Evolutionary conservation across 2,329 filamentous ascomycete species (phyloP).

Genomic region (Ophiobolus disseminans): DNA sequence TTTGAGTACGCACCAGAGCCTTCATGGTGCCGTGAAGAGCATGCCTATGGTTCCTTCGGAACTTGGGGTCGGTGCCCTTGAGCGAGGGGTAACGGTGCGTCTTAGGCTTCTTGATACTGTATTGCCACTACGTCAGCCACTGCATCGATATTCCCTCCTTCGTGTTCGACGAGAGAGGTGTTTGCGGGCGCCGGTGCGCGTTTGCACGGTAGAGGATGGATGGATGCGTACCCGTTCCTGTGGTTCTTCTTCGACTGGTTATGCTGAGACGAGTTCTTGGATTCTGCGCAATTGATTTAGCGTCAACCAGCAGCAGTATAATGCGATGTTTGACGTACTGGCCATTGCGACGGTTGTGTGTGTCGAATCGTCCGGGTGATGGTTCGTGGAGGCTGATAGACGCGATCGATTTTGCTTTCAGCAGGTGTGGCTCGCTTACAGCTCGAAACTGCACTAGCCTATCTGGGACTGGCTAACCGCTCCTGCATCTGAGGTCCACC

Average conservation of each 20-base stretch:
- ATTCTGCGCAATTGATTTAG: conserved; percentile 68
- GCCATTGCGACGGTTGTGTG: conserved; percentile 66
- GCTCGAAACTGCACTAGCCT: conserved; percentile 14
- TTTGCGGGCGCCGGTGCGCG: conserved; percentile 15
- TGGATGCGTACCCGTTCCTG: conserved; percentile 86
- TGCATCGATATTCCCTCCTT: conserved; percentile 3
- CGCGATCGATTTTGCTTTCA: conserved; percentile 19
- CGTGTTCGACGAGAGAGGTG: background rate
- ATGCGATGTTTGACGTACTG: conserved; percentile 61
- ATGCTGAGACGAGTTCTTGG: conserved; percentile 99
- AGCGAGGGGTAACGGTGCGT: conserved; percentile 98
- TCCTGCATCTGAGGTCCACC: too few species aligned
- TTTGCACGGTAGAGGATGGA: background rate
- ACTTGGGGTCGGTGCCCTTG: conserved; percentile 99
- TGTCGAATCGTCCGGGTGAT: conserved; percentile 41
- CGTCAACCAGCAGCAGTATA: background rate
- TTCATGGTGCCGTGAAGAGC: conserved; percentile 98
- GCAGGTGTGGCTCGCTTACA: conserved; percentile 14
- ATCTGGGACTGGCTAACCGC: too few species aligned
- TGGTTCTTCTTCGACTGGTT: conserved; percentile 99
- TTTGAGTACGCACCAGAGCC: conserved; percentile 77
- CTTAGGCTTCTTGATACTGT: conserved; percentile 99
- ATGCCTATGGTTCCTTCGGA: conserved; percentile 99
- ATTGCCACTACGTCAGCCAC: conserved; percentile 27
- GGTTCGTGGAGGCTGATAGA: conserved; percentile 33